These are phyloP conservation scores for Guadua angustifolia DNA, from an alignment of 176 grass and related monocot species.

Conservation along the genomic window DNA sequence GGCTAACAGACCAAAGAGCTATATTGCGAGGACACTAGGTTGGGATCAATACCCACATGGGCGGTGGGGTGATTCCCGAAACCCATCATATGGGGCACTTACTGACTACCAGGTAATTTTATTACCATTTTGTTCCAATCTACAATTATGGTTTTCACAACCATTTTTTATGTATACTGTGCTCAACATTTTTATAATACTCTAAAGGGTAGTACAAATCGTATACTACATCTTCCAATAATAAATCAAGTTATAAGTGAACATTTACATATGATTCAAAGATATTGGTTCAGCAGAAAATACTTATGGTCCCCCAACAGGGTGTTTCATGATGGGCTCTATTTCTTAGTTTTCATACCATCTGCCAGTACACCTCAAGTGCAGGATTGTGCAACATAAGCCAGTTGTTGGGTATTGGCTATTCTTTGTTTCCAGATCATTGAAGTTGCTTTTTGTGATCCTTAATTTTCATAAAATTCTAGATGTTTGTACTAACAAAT, in stretches of 20 bases:
- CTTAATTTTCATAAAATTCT: conserved; percentile 9
- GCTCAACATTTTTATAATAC: conserved; percentile 23
- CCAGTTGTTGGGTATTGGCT: conserved; percentile 2
- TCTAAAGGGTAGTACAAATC: not conserved
- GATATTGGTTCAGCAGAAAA: not conserved
- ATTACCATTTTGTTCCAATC: not conserved
- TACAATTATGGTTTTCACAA: not conserved
- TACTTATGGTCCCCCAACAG: not conserved
- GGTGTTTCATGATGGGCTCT: not conserved
- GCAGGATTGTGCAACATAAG: not conserved
- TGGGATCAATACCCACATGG: conserved; percentile 88
- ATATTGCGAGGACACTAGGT: conserved; percentile 73
- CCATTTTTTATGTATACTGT: not conserved
- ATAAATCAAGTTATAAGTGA: not conserved
- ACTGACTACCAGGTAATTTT: conserved; percentile 66
- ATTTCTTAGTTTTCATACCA: not conserved
- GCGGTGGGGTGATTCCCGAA: conserved; percentile 80
- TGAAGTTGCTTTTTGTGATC: not conserved
- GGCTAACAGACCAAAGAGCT: conserved; percentile 95
- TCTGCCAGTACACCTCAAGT: not conserved
- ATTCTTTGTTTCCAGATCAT: not conserved
- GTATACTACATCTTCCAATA: not conserved
- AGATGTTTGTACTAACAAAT: conserved; percentile 4
- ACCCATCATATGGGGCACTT: conserved; percentile 78
- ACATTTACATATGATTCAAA: not conserved